These are phyloP conservation scores for Colletotrichum zoysiae DNA, from an alignment of 2,329 filamentous ascomycete genomes.

Conservation along the genomic window DNA sequence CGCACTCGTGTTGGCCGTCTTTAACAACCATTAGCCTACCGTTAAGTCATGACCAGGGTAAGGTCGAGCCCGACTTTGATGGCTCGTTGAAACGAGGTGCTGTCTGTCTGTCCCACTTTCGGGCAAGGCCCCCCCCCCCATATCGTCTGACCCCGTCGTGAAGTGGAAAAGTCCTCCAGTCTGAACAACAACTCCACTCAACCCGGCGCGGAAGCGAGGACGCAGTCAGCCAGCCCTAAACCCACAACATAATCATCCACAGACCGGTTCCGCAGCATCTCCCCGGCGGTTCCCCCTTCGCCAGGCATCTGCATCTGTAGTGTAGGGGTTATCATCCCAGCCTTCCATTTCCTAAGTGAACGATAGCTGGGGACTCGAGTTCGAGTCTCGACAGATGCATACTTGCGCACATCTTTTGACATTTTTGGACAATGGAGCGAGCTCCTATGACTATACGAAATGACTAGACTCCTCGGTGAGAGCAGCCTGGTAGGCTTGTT, in stretches of 20 bases:
- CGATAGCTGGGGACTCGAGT: conserved; percentile 34
- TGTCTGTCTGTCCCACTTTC: neutral
- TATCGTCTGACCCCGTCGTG: conserved; percentile 3
- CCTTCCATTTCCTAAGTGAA: conserved; percentile 17
- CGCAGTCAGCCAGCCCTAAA: conserved; percentile 10
- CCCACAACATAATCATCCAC: conserved; percentile 9
- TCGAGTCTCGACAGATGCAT: conserved; percentile 36
- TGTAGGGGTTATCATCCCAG: conserved; percentile 41
- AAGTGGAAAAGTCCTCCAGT: neutral
- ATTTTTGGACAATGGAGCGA: neutral
- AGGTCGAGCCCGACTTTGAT: neutral
- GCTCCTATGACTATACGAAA: no score
- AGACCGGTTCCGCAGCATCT: accelerated
- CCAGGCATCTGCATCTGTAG: conserved; percentile 21
- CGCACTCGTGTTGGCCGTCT: neutral
- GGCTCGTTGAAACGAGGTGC: neutral
- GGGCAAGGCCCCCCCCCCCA: neutral
- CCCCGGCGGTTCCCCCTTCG: neutral
- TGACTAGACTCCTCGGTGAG: no score
- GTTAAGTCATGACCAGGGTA: no score
- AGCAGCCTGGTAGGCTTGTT: no score
- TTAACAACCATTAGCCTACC: neutral
- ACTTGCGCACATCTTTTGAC: neutral
- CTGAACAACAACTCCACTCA: conserved; percentile 2
- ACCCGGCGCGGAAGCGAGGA: conserved; percentile 5